Percentiles rank a stretch among this genome's conserved stretches.
phyloP scores from a whole-genome alignment of 495 filamentous ascomycete species.

The Podospora comata region DNA sequence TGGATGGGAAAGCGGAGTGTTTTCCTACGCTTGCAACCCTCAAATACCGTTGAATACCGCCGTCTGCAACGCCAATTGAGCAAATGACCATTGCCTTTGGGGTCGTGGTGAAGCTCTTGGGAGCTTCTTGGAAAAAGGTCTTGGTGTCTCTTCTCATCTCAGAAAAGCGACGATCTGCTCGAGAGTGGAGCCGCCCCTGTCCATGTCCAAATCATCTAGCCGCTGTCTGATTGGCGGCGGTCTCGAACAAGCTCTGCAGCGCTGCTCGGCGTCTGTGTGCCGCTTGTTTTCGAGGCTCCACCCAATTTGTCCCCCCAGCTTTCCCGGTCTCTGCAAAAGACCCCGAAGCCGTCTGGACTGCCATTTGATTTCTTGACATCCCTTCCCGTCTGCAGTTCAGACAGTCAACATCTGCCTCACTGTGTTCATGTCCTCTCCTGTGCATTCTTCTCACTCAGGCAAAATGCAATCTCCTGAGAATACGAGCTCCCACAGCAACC shows the following conservation, averaged over 20 bases:
- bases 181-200: not conserved
- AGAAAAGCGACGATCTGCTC: slow-evolving; percentile 11
- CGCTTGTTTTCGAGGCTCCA: slow-evolving; percentile 5
- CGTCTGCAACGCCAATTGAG: slow-evolving; percentile 2
- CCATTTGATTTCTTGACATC: not conserved
- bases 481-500: slow-evolving; percentile 1
- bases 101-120: slow-evolving; percentile 7
- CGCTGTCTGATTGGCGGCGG: slow-evolving; percentile 14
- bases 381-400: not conserved
- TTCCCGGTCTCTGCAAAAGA: slow-evolving; percentile 12
- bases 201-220: slow-evolving; percentile 16
- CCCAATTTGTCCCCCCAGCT: slow-evolving; percentile 19
- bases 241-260: slow-evolving; percentile 17
- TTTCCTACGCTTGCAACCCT: slow-evolving; percentile 10
- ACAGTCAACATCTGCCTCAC: not conserved
- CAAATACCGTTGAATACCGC: slow-evolving; percentile 8
- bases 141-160: not conserved
- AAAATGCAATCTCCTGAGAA: slow-evolving; percentile 2
- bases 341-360: slow-evolving; percentile 5
- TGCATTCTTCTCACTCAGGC: not conserved
- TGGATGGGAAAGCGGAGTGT: slow-evolving; percentile 5
- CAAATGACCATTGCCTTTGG: slow-evolving; percentile 9
- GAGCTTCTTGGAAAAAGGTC: too few relatives aligned
- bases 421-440: not conserved
- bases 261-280: slow-evolving; percentile 2